Base-by-base conservation (phyloP, 2,329 filamentous ascomycete genomes). In the Botrytis porri region DNA sequence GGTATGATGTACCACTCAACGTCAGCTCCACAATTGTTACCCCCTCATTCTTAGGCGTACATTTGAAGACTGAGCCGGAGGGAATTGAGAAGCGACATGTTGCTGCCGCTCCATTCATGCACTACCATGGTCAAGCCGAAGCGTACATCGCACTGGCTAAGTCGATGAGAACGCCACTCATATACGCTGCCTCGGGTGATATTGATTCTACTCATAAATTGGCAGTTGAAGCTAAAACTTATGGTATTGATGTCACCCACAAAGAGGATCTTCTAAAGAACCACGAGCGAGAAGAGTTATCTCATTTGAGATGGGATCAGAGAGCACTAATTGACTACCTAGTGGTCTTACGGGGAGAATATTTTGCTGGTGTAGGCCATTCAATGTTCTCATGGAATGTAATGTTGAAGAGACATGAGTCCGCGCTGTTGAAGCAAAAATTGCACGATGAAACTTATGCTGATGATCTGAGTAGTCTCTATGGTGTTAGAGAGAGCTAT, bases 291-390 rank as follows among this genome's bases (percentile, higher is more conserved):
- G 75, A 75, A 8, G 74, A 75, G n/a, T 77, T 87, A 7, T 66
- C 80, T 10, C 62, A 64, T n/a, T 75, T 86, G 63, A 82, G 78
- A 16, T 86, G 82, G 82, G 85, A 87, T 76, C 85, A 87, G 80
- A 82, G 83, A 70, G 83, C 82, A 0, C 77, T 87, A 39, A 82
- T 87, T 8, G 86, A 88, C 78, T 86, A 84, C 77, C 82, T 87
- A 76, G 82, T 88, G 6, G 77, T 87, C 77, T 77, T 83, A 69
- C 80, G 83, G 35, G 82, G 83, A 16, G 81, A 82, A 51, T 77
- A 83, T 25, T 83, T 87, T 74, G 82, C 81, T 0, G 85, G 85
- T 0, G 79, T 84, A 16, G 82, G 83, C 14, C 82, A 82, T 77
- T 85, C 83, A 73, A 82, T 80, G 73, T 86, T 86, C 70, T 82